phyloP scores from a whole-genome alignment of 805 yeast species.

The Candida quercuum region DNA sequence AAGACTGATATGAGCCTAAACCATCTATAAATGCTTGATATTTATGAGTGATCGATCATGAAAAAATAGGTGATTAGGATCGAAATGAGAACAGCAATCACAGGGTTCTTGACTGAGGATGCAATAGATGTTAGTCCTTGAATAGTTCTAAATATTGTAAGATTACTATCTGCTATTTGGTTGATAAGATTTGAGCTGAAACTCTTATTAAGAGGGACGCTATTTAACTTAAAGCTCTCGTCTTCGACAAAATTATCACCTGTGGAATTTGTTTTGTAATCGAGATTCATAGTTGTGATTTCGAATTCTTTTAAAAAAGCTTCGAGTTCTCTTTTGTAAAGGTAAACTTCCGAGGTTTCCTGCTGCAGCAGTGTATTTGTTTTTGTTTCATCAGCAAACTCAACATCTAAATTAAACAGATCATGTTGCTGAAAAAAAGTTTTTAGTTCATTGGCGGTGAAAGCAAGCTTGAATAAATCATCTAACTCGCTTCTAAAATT shows the following conservation, averaged over 20 bases:
- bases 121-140: background rate
- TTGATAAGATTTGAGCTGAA: background rate
- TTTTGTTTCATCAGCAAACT: background rate
- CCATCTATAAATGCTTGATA: too few species aligned
- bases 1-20: conserved; percentile 5
- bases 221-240: background rate
- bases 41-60: background rate
- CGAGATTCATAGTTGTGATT: background rate
- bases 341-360: background rate
- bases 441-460: conserved; percentile 2
- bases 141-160: background rate
- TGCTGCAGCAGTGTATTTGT: too few species aligned
- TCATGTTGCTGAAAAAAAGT: conserved; percentile 2
- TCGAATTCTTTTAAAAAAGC: background rate
- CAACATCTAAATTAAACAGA: conserved; percentile 3
- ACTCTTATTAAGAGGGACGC: background rate
- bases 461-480: conserved; percentile 3
- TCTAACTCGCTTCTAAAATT: conserved; percentile 4
- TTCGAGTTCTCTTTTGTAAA: background rate
- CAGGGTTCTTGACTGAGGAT: background rate
- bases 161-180: background rate
- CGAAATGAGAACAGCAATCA: background rate
- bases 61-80: too few species aligned
- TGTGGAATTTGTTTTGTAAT: conserved; percentile 2
- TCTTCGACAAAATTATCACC: background rate